phyloP scores from a whole-genome alignment of 1,284 basidiomycete genomes.

The Ceratobasidium sp. region DNA sequence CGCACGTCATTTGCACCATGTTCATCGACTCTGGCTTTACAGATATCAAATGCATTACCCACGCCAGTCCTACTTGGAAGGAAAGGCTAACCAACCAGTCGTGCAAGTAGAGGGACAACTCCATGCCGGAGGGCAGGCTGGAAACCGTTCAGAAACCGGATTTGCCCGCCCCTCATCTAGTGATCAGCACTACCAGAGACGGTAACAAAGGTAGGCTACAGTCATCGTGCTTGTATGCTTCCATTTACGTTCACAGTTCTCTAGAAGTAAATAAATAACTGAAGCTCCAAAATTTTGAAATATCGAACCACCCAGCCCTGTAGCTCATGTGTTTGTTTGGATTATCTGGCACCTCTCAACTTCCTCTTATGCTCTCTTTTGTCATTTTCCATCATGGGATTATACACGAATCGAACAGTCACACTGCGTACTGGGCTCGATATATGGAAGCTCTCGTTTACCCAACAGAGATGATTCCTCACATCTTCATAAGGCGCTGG shows the following conservation, averaged over 20 bases:
- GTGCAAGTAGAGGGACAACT: neutral
- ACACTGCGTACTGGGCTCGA: neutral
- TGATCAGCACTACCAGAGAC: neutral
- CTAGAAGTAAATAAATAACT: neutral
- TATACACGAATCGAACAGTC: neutral
- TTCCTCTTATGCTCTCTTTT: neutral
- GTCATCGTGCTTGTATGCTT: neutral
- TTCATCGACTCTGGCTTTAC: no score
- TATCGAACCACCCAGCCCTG: neutral
- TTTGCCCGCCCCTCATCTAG: neutral
- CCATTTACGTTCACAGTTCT: neutral
- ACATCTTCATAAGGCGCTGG: conserved; percentile 28
- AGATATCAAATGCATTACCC: neutral
- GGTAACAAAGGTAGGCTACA: neutral
- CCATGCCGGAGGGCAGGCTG: neutral
- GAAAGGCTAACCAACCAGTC: neutral
- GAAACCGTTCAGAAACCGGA: neutral
- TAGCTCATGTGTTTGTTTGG: no score
- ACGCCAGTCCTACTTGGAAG: neutral
- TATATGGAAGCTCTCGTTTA: neutral
- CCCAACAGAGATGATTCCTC: neutral
- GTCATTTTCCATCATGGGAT: neutral
- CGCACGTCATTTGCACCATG: no score
- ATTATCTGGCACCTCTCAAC: no score
- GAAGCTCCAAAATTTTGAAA: neutral